phyloP scores from a whole-genome alignment of 78 protist species.

The Dictyostelium brefeldianum region DNA sequence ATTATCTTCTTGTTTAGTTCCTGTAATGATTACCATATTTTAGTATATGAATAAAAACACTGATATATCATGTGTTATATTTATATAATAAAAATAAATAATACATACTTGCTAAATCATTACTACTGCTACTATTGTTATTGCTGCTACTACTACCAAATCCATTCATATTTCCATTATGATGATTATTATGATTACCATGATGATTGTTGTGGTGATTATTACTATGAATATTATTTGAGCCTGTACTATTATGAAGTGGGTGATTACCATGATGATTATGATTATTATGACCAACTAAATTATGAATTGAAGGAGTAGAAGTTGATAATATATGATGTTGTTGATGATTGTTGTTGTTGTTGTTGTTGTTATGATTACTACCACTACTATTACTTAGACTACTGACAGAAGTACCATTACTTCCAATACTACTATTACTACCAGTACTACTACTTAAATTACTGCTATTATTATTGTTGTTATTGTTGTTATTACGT shows the following conservation, averaged over 20 bases:
- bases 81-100: background rate
- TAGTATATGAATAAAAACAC: too few relatives aligned
- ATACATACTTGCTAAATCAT: background rate
- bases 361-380: too few relatives aligned
- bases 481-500: background rate
- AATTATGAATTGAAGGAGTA: background rate
- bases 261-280: background rate
- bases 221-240: background rate
- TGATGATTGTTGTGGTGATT: background rate
- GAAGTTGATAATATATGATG: background rate
- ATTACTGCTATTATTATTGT: too few relatives aligned
- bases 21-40: too few relatives aligned
- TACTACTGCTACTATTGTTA: background rate
- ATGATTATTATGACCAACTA: background rate
- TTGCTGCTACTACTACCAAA: background rate
- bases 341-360: background rate
- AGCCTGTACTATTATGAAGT: background rate
- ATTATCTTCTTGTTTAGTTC: slow-evolving; percentile 6
- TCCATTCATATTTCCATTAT: background rate
- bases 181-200: background rate
- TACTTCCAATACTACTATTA: too few relatives aligned
- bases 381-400: too few relatives aligned
- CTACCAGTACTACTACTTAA: too few relatives aligned
- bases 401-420: too few relatives aligned
- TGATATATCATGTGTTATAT: too few relatives aligned